A percentile compares a stretch with the other conserved stretches of the same genome.
phyloP scores from a whole-genome alignment of 768 basidiomycete species.

The Astraeus odoratus region DNA sequence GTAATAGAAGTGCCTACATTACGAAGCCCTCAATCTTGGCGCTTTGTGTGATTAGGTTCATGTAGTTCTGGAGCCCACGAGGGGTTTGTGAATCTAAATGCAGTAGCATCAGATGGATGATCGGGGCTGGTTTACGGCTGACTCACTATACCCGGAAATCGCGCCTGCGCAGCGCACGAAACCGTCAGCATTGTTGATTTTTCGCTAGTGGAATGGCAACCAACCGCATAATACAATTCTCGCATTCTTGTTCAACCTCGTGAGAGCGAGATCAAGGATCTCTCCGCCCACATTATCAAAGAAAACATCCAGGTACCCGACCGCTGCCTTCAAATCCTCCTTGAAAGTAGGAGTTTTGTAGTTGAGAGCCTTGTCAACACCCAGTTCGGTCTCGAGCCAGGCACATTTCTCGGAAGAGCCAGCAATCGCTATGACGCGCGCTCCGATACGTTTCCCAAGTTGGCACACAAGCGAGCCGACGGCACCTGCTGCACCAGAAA shows the following conservation, averaged over 20 bases:
- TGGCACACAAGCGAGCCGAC: slow-evolving; percentile 83
- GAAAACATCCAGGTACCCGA: slow-evolving; percentile 77
- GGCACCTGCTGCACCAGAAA: slow-evolving; percentile 88
- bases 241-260: slow-evolving; percentile 68
- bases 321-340: slow-evolving; percentile 58
- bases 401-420: slow-evolving; percentile 78
- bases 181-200: not conserved
- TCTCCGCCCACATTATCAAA: slow-evolving; percentile 84
- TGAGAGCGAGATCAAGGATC: slow-evolving; percentile 72
- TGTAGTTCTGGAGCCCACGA: slow-evolving; percentile 59
- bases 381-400: slow-evolving; percentile 80
- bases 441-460: slow-evolving; percentile 70
- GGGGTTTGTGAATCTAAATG: slow-evolving; percentile 49
- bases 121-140: not conserved
- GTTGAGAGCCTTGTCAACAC: slow-evolving; percentile 77
- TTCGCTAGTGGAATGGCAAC: slow-evolving; percentile 16
- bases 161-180: slow-evolving; percentile 43
- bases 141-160: slow-evolving; percentile 77
- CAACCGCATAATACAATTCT: slow-evolving; percentile 77
- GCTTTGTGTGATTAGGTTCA: slow-evolving; percentile 66
- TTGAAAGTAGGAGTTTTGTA: slow-evolving; percentile 77
- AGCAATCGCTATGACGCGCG: slow-evolving; percentile 83
- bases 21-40: slow-evolving; percentile 83
- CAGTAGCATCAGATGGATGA: not conserved
- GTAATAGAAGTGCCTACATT: slow-evolving; percentile 43